Base-by-base conservation (phyloP, 305 asterid species). In the Fraxinus paxiana region DNA sequence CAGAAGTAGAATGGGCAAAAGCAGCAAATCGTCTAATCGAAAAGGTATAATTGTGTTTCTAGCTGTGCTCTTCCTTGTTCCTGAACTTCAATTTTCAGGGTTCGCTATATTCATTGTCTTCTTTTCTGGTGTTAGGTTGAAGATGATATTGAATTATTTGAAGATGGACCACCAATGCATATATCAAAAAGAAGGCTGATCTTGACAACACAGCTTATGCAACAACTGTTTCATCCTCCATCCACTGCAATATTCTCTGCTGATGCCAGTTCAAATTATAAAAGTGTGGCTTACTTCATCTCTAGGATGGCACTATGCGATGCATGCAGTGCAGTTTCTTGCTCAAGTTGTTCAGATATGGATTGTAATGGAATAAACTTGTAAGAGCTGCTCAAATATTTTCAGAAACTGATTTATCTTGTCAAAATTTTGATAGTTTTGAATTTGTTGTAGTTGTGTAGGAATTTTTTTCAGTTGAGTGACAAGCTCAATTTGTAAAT, bases 151-250 rank as follows among this genome's bases (percentile, higher is more conserved):
- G 93, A 85, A 77, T 76, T 89, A 33, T 83, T 78, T 69, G 97
- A 90, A 81, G 93, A 86, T 84, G 89, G 86, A 81, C 76, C 84
- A 72, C 85, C 78, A 76, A 28, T 82, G 77, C 83, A 81, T 81
- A 85, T 83, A 86, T 87, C 92, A 41, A 91, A 87, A 81, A 86
- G 91, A 86, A 88, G 98, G 91, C 91, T 90, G 85, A 61, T 88
- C 76, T 81, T 88, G 87, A 86, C 93, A 37, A 88, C 97, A 17
- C 93, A 88, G 65, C 97, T 94, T 70, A 90, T 92, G 92, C 94
- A 94, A 89, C 94, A 92, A 85, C 81, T 94, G 76, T 76, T 92
- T 83, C 87, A 69, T 73, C 88, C 95, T 75, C 85, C 95, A 33
- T 87, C 89, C 31, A 82, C 87, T 28, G 80, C 82, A 72, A 80